Conservation (phyloP, 495 filamentous ascomycete genomes). For the Lasiosphaeris hirsuta region DNA sequence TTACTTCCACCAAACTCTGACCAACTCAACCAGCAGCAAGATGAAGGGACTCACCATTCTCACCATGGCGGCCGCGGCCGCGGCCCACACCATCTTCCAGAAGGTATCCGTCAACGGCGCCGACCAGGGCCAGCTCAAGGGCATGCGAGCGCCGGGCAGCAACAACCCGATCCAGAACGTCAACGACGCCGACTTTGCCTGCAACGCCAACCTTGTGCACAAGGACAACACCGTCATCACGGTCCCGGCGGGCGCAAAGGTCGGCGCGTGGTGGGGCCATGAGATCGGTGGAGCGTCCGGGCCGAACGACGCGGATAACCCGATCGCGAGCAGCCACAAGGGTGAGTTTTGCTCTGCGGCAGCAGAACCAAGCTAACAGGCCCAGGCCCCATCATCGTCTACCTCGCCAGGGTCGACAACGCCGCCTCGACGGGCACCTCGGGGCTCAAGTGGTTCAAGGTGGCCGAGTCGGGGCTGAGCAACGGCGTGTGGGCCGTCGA, state of each 20-base stretch:
- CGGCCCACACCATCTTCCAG: conserved; percentile 44
- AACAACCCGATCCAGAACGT: conserved; percentile 42
- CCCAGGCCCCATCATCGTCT: conserved; percentile 44
- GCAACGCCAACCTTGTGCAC: conserved; percentile 36
- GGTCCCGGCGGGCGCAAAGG: conserved; percentile 43
- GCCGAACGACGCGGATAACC: conserved; percentile 47
- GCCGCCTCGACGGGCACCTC: conserved; percentile 39
- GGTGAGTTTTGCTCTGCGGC: conserved; percentile 22
- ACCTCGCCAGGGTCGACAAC: conserved; percentile 49
- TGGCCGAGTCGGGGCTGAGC: conserved; percentile 41
- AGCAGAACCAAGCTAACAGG: not conserved
- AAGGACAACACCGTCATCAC: conserved; percentile 43
- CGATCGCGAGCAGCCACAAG: conserved; percentile 47
- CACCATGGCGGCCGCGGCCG: conserved; percentile 28
- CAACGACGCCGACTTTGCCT: conserved; percentile 36
- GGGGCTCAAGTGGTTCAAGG: conserved; percentile 44
- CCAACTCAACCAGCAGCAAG: conserved; percentile 5
- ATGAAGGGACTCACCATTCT: conserved; percentile 29
- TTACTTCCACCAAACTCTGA: too few relatives aligned
- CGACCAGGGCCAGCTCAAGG: conserved; percentile 51
- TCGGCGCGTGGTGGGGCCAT: conserved; percentile 51
- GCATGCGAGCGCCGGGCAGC: conserved; percentile 48
- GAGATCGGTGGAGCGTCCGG: conserved; percentile 44
- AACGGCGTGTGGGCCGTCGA: conserved; percentile 23
- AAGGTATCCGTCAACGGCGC: conserved; percentile 50